Percentiles rank a stretch among this genome's conserved stretches.
Conservation (phyloP, 179 eudicot genomes). For the Heliamphora pulchella region DNA sequence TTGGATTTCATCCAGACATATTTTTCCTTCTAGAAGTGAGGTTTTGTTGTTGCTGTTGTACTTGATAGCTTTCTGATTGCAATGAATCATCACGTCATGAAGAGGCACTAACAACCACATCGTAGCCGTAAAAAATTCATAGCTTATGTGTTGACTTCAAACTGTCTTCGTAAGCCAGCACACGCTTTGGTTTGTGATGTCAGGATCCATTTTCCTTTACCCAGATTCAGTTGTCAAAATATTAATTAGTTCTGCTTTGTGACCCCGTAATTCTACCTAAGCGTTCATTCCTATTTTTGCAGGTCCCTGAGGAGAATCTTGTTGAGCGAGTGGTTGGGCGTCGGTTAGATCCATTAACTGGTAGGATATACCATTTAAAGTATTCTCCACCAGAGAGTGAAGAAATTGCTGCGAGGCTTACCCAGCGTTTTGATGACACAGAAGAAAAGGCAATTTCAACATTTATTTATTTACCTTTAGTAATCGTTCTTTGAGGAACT, state of each 20-base stretch:
- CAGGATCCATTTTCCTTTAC: not conserved
- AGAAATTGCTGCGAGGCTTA: slow-evolving; percentile 88
- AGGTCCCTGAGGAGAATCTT: slow-evolving; percentile 85
- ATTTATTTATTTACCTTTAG: not conserved
- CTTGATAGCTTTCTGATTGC: not conserved
- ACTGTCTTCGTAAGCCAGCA: not conserved
- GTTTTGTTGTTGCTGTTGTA: slow-evolving; percentile 21
- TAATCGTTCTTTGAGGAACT: not conserved
- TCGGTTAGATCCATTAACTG: slow-evolving; percentile 89
- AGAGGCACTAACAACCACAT: not conserved
- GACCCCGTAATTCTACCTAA: not conserved
- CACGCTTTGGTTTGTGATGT: not conserved
- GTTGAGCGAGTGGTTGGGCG: slow-evolving; percentile 99
- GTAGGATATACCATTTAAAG: slow-evolving; percentile 83
- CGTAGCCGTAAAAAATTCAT: not conserved
- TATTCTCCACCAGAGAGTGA: slow-evolving; percentile 95
- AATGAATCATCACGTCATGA: not conserved
- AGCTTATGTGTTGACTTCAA: not conserved
- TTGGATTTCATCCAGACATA: slow-evolving; percentile 75
- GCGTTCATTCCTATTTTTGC: slow-evolving; percentile 9
- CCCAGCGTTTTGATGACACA: slow-evolving; percentile 97
- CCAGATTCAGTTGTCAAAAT: not conserved
- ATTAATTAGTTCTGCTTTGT: not conserved
- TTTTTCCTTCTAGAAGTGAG: slow-evolving; percentile 95
- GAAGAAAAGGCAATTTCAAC: slow-evolving; percentile 66